phyloP scores from a whole-genome alignment of 805 yeast genomes.

The Monosporozyma aerobia region DNA sequence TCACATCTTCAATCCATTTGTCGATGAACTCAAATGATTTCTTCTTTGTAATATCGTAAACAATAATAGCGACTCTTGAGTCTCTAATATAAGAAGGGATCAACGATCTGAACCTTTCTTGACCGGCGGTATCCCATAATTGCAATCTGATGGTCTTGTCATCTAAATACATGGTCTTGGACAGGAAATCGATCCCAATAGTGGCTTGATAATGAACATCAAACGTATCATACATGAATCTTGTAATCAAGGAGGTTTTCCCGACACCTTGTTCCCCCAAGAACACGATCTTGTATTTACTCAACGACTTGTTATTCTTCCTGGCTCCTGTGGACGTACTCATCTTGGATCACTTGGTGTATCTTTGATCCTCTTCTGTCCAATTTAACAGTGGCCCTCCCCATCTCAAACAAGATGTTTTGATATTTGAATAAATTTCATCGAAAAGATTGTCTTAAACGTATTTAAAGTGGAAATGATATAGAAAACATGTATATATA shows the following conservation, averaged over 20 bases:
- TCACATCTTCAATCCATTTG: slow-evolving; percentile 93
- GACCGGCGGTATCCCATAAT: slow-evolving; percentile 97
- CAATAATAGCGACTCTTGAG: slow-evolving; percentile 93
- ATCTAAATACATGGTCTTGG: slow-evolving; percentile 90
- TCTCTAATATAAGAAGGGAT: slow-evolving; percentile 95
- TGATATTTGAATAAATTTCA: neutral
- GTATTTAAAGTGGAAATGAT: too few species aligned
- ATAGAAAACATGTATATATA: neutral
- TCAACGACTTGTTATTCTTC: slow-evolving; percentile 26
- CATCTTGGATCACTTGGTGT: neutral
- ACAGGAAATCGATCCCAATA: slow-evolving; percentile 90
- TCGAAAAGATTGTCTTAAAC: neutral
- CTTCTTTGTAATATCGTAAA: slow-evolving; percentile 83
- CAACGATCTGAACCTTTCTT: slow-evolving; percentile 87
- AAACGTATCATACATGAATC: slow-evolving; percentile 96
- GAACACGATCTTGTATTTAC: slow-evolving; percentile 82
- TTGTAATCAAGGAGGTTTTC: slow-evolving; percentile 88
- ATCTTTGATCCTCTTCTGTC: neutral
- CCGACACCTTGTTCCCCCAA: slow-evolving; percentile 97
- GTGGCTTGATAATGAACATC: slow-evolving; percentile 94
- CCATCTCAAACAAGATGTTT: neutral
- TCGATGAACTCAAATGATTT: slow-evolving; percentile 76
- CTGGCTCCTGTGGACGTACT: neutral
- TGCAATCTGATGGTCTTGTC: slow-evolving; percentile 93
- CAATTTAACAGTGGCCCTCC: neutral